A percentile compares a stretch with the other conserved stretches of the same genome.
Evolutionary conservation across 805 yeast genomes (phyloP).

Genomic region (Saccharomycopsis sp.): DNA sequence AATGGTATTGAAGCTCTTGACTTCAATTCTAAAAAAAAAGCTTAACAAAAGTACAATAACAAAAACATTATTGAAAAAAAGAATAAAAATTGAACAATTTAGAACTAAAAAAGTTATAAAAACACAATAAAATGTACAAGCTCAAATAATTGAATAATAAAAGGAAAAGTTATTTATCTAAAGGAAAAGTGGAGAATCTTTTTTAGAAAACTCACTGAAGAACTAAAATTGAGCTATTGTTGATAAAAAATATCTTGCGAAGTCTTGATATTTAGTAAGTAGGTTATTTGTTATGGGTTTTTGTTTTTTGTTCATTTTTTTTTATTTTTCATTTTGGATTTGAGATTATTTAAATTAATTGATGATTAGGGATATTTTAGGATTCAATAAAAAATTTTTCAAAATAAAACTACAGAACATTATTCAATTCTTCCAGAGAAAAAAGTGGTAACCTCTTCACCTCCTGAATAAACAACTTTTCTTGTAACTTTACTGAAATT

Average conservation of each 20-base stretch:
- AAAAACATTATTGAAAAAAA: slow-evolving; percentile 8
- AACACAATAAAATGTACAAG: too few species aligned
- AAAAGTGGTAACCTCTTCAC: slow-evolving; percentile 19
- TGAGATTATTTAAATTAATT: too few species aligned
- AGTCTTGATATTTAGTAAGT: too few species aligned
- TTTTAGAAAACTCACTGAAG: too few species aligned
- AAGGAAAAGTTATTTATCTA: background rate
- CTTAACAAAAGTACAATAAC: slow-evolving; percentile 4
- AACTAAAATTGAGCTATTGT: too few species aligned
- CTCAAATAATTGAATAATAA: background rate
- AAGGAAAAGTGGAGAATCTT: background rate
- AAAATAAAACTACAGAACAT: too few species aligned
- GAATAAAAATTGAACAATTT: slow-evolving; percentile 7
- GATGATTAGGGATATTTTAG: too few species aligned
- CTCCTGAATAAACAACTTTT: slow-evolving; percentile 18
- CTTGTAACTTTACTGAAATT: slow-evolving; percentile 15
- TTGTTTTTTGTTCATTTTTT: too few species aligned
- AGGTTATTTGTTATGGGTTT: too few species aligned
- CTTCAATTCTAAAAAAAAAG: slow-evolving; percentile 1
- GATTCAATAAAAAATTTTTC: too few species aligned
- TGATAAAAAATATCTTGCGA: too few species aligned
- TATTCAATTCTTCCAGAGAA: slow-evolving; percentile 18
- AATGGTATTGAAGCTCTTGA: background rate
- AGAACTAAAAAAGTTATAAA: slow-evolving; percentile 14
- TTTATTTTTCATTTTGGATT: too few species aligned